Base-by-base conservation (phyloP, 352 stramenopile genomes). In the Phytophthora rubi region DNA sequence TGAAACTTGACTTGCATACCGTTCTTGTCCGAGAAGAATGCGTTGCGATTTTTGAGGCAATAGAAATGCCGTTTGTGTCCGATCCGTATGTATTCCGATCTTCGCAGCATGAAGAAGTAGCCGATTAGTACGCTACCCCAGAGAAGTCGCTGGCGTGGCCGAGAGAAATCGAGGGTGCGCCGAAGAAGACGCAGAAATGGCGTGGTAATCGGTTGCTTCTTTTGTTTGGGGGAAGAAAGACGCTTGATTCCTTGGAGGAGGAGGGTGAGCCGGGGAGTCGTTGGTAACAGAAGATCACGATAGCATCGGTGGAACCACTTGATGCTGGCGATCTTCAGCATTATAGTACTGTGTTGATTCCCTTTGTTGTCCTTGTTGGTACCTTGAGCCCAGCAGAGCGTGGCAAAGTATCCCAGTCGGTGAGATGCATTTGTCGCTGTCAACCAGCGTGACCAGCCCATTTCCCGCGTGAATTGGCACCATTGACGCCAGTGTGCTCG, bases 401-500 rank as follows among this genome's bases (percentile, higher is more conserved):
- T 62, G 10, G 39, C 39, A 9, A 32, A 62, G 23, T 62, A 53
- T 18, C 55, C 23, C 1, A 62, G 55, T 28, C 55, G 39, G 15
- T 16, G 12, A 30, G 55, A 53, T n/a, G 39, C 47, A 30, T 65
- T 65, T 51, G 28, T 53, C 26, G 30, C n/a, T 12, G 10, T 59
- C 9, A 73, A 53, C 58, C 65, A 65, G 13, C 39, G 33, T 47
- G 53, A 73, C 53, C 65, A 73, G 1, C 49, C 56, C 65, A 73
- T 73, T n/a, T 47, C 21, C 26, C 16, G 9, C 8, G 65, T 49
- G 54, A 69, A 74, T 7, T 10, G 44, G 9, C 54, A 62, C 67
- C 59, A 76, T 48, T 76, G 69, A 0, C 15, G 23, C 62, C 69
- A 76, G 32, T 65, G 47, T 7, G 35, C 15, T 15, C 23, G 30